Conservation (phyloP, 2,329 filamentous ascomycete genomes). For the Cadophora sp. region DNA sequence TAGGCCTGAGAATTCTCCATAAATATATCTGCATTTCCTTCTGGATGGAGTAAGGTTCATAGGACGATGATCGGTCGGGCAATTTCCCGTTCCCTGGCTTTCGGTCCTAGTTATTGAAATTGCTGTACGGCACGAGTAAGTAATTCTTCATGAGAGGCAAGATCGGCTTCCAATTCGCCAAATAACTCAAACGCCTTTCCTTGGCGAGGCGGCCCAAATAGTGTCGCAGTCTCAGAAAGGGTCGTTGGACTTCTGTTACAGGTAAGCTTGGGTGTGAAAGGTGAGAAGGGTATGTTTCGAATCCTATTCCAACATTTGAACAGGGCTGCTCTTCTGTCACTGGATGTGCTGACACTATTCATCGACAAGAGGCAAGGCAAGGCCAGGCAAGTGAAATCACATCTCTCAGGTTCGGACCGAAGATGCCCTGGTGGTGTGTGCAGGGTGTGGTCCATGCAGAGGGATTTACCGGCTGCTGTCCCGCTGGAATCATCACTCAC, state of each 20-base stretch:
- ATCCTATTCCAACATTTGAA: background rate
- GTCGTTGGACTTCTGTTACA: background rate
- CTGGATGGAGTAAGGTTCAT: background rate
- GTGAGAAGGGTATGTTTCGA: slow-evolving; percentile 10
- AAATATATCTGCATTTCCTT: background rate
- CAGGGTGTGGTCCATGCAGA: slow-evolving; percentile 16
- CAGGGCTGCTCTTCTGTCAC: background rate
- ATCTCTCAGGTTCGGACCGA: slow-evolving; percentile 15
- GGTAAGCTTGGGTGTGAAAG: background rate
- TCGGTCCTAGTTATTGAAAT: background rate
- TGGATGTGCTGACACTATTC: background rate
- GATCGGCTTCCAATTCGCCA: slow-evolving; percentile 5
- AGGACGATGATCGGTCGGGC: background rate
- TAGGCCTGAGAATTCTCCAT: background rate
- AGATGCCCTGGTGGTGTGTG: slow-evolving; percentile 7
- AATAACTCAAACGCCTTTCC: background rate
- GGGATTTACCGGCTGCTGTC: slow-evolving; percentile 24
- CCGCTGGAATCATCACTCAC: slow-evolving; percentile 21
- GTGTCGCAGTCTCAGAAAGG: background rate
- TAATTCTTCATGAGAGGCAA: background rate
- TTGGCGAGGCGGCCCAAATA: background rate
- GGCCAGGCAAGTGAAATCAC: background rate
- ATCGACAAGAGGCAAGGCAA: background rate
- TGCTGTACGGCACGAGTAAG: slow-evolving; percentile 9
- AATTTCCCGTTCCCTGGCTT: slow-evolving; percentile 14